A percentile compares a stretch with the other conserved stretches of the same genome.
These are phyloP conservation scores for Metschnikowia henanensis DNA, from an alignment of 805 yeast genomes.

Conservation along the genomic window DNA sequence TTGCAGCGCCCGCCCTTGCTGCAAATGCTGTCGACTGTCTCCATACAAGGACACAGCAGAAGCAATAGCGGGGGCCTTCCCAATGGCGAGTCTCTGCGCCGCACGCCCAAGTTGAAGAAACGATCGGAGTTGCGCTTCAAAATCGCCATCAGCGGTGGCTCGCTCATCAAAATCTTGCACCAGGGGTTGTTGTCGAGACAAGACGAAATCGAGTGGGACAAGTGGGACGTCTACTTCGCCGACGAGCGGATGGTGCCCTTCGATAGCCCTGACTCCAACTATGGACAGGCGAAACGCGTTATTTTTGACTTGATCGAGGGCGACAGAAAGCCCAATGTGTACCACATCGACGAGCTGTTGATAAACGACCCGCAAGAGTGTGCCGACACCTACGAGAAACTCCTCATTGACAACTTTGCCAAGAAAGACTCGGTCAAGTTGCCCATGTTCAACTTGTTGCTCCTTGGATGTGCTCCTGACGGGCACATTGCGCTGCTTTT, in stretches of 20 bases:
- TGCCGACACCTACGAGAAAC: slow-evolving; percentile 90
- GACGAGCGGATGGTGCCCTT: slow-evolving; percentile 95
- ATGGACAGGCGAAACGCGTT: slow-evolving; percentile 83
- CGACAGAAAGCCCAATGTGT: slow-evolving; percentile 64
- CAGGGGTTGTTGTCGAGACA: slow-evolving; percentile 78
- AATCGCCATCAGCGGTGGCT: slow-evolving; percentile 92
- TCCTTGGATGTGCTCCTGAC: slow-evolving; percentile 98
- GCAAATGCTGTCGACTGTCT: slow-evolving; percentile 13
- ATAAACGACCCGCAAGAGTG: slow-evolving; percentile 85
- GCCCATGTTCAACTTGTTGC: slow-evolving; percentile 89
- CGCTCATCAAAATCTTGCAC: slow-evolving; percentile 78
- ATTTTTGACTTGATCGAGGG: slow-evolving; percentile 69
- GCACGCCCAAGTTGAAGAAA: slow-evolving; percentile 43
- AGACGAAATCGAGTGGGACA: slow-evolving; percentile 80
- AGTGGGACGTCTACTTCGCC: slow-evolving; percentile 96
- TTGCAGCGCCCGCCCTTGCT: slow-evolving; percentile 16
- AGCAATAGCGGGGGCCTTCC: slow-evolving; percentile 15
- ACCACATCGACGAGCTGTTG: slow-evolving; percentile 76
- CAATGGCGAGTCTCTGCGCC: slow-evolving; percentile 12
- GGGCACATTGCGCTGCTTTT: slow-evolving; percentile 97
- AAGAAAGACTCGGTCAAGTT: slow-evolving; percentile 93
- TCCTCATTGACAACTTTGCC: slow-evolving; percentile 86
- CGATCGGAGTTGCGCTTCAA: slow-evolving; percentile 73
- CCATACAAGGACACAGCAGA: slow-evolving; percentile 16
- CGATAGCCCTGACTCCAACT: slow-evolving; percentile 78